Evolutionary conservation across 805 yeast genomes (phyloP).

Genomic region (Komagataella populi): DNA sequence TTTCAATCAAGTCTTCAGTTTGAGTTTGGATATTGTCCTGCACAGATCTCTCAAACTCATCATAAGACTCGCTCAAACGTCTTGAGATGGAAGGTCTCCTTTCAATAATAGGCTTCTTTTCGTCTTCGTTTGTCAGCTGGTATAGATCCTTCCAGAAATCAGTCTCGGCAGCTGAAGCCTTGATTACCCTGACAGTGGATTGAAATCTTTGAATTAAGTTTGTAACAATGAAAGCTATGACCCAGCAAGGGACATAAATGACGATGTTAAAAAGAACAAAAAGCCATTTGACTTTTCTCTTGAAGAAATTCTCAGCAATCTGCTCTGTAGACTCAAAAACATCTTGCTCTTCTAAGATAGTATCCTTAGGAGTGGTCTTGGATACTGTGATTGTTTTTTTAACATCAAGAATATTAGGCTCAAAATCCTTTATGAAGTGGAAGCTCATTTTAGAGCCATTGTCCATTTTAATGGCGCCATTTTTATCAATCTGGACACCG

Average conservation of each 20-base stretch:
- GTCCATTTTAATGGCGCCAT: slow-evolving; percentile 28
- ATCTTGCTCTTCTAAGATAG: not conserved
- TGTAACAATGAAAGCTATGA: slow-evolving; percentile 35
- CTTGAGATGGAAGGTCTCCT: slow-evolving; percentile 12
- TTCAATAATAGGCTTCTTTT: not conserved
- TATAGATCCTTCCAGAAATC: slow-evolving; percentile 6
- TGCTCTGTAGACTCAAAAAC: slow-evolving; percentile 1
- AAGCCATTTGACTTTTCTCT: slow-evolving; percentile 33
- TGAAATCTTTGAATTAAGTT: slow-evolving; percentile 23
- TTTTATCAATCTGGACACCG: slow-evolving; percentile 20
- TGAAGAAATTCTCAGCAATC: slow-evolving; percentile 15
- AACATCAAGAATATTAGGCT: slow-evolving; percentile 42
- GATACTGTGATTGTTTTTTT: slow-evolving; percentile 22
- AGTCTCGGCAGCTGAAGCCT: slow-evolving; percentile 12
- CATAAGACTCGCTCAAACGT: slow-evolving; percentile 14
- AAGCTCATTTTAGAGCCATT: slow-evolving; percentile 23
- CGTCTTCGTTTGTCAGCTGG: slow-evolving; percentile 7
- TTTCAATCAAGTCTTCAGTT: slow-evolving; percentile 52
- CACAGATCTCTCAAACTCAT: slow-evolving; percentile 14
- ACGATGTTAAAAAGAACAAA: slow-evolving; percentile 28
- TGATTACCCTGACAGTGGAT: slow-evolving; percentile 14
- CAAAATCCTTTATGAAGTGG: slow-evolving; percentile 35
- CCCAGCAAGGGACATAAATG: slow-evolving; percentile 51
- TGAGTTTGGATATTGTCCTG: slow-evolving; percentile 39
- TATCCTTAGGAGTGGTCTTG: not conserved